These are phyloP conservation scores for Mycosphaerella arachidis DNA, from an alignment of 2,329 filamentous ascomycete species.

Conservation along the genomic window DNA sequence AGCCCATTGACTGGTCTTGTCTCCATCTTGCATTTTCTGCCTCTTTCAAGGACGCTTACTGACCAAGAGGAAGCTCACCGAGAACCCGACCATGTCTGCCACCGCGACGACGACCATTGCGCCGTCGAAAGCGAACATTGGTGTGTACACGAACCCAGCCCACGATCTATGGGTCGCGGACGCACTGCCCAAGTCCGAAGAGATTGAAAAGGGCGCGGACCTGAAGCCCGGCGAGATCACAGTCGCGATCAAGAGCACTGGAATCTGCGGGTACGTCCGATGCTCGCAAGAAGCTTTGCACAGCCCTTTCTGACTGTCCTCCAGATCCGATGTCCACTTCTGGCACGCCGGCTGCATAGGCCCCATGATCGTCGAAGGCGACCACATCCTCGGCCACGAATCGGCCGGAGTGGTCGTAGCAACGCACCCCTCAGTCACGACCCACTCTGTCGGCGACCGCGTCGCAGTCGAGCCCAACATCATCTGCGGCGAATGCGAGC, in stretches of 20 bases:
- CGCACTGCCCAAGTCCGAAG: constrained; percentile 70
- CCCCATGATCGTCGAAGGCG: constrained; percentile 56
- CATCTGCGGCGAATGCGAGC: constrained; percentile 85
- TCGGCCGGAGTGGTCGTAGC: constrained; percentile 78
- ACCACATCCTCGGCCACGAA: constrained; percentile 73
- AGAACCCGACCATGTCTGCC: constrained; percentile 14
- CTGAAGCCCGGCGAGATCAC: constrained; percentile 81
- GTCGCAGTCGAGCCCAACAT: constrained; percentile 93
- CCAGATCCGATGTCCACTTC: constrained; percentile 57
- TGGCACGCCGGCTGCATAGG: constrained; percentile 54
- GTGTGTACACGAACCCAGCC: constrained; percentile 88
- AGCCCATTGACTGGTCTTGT: not conserved
- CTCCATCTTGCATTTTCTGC: not conserved
- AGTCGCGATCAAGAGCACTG: constrained; percentile 84
- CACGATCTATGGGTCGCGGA: constrained; percentile 88
- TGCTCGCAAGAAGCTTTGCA: not conserved
- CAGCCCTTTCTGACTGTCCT: not conserved
- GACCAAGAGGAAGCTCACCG: constrained; percentile 3
- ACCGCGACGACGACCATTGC: constrained; percentile 30
- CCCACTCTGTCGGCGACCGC: constrained; percentile 78
- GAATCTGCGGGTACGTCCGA: constrained; percentile 76
- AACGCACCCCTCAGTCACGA: constrained; percentile 72
- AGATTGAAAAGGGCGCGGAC: constrained; percentile 62
- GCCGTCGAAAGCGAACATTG: constrained; percentile 78
- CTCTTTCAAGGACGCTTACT: not conserved